These are phyloP conservation scores for Ophiostoma triangulosporum DNA, from an alignment of 2,329 filamentous ascomycete species.

Conservation along the genomic window DNA sequence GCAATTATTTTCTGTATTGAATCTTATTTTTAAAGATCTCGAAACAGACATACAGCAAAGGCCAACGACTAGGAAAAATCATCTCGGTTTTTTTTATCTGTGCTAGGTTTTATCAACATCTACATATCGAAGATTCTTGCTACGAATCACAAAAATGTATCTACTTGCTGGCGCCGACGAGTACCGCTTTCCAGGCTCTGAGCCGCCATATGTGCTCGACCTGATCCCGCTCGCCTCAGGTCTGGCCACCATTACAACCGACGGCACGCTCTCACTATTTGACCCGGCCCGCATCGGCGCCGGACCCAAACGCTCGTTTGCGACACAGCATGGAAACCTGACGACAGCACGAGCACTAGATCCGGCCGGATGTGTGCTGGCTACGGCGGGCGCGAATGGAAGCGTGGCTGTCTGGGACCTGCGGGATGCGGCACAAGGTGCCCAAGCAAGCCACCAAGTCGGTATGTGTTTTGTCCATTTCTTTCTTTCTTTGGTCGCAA, in stretches of 20 bases:
- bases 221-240: slow-evolving; percentile 36
- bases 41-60: no score
- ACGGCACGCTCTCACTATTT: slow-evolving; percentile 55
- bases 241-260: slow-evolving; percentile 53
- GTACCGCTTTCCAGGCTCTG: slow-evolving; percentile 24
- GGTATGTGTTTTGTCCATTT: not conserved
- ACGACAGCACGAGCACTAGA: slow-evolving; percentile 47
- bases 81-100: not conserved
- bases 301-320: slow-evolving; percentile 33
- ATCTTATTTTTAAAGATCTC: no score
- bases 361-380: slow-evolving; percentile 37
- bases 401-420: slow-evolving; percentile 53
- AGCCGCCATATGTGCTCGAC: slow-evolving; percentile 42
- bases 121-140: not conserved
- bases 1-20: not conserved
- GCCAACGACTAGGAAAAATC: no score
- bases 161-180: slow-evolving; percentile 26
- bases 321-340: slow-evolving; percentile 46
- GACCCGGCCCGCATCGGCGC: slow-evolving; percentile 42
- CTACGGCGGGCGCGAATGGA: slow-evolving; percentile 61
- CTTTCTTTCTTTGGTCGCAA: no score
- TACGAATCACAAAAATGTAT: slow-evolving; percentile 24
- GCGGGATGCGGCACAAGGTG: slow-evolving; percentile 26
- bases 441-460: slow-evolving; percentile 32
- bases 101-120: not conserved